Conservation (phyloP, 2,329 filamentous ascomycete genomes). For the Parastagonospora nodorum region DNA sequence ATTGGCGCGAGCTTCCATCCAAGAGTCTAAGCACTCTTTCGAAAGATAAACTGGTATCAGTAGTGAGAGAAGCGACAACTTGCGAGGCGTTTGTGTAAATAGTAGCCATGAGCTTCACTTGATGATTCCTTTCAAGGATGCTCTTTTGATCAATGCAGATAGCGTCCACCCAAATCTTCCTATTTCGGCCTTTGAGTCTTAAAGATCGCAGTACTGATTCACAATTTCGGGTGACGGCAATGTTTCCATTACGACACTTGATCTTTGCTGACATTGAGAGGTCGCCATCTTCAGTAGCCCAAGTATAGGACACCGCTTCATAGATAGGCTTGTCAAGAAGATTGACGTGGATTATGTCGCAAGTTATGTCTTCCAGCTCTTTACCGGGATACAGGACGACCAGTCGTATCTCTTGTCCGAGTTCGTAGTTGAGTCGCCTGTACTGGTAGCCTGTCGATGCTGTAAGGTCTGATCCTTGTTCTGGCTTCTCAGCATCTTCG, state of each 20-base stretch:
- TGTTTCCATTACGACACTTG: background rate
- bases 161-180: background rate
- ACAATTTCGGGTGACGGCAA: background rate
- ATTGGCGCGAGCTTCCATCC: too few relatives aligned
- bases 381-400: background rate
- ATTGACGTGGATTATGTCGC: background rate
- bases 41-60: too few relatives aligned
- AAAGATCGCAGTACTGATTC: background rate
- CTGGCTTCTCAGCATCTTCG: too few relatives aligned
- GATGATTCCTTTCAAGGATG: background rate
- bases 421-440: background rate
- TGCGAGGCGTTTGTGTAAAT: background rate
- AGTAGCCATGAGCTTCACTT: background rate
- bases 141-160: background rate
- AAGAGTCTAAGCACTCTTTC: too few relatives aligned
- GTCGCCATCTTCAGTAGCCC: background rate
- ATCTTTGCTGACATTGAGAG: background rate
- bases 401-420: background rate
- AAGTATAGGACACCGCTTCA: slow-evolving; percentile 2
- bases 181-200: background rate
- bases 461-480: too few relatives aligned
- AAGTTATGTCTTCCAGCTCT: background rate
- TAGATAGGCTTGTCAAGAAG: background rate
- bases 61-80: background rate
- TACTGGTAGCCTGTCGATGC: background rate